Conservation (phyloP, 2,329 filamentous ascomycete genomes). For the Aspergillus viridinutans region DNA sequence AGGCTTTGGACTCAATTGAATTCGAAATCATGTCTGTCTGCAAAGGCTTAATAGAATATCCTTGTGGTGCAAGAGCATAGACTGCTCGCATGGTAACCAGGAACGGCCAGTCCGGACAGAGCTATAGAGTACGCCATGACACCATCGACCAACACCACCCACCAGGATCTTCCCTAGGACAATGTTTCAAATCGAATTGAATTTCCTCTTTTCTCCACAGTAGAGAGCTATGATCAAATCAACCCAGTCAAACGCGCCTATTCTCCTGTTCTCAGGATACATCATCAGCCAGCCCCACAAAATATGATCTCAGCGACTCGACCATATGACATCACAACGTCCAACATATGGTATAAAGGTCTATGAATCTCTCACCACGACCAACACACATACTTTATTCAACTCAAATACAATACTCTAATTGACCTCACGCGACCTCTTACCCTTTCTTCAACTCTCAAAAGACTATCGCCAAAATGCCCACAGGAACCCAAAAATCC, state of each 20-base stretch:
- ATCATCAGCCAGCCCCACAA: slow-evolving; percentile 15
- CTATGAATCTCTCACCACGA: not conserved
- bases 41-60: not conserved
- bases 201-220: not conserved
- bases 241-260: not conserved
- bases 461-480: not conserved
- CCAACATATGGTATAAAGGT: slow-evolving; percentile 14
- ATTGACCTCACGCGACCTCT: not conserved
- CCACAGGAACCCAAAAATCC: not conserved
- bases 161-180: not conserved
- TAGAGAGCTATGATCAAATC: not conserved
- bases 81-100: not conserved
- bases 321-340: slow-evolving; percentile 22
- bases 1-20: not conserved
- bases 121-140: not conserved
- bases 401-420: not conserved
- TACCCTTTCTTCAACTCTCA: not conserved
- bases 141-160: not conserved
- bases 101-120: not conserved
- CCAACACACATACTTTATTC: not conserved
- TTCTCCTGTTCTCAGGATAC: not conserved
- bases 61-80: not conserved
- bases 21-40: not conserved
- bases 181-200: not conserved
- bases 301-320: slow-evolving; percentile 26